A percentile compares a stretch with the other conserved stretches of the same genome.
Evolutionary conservation across 176 grass and related monocot species (phyloP).

Genomic region (Phragmites australis): DNA sequence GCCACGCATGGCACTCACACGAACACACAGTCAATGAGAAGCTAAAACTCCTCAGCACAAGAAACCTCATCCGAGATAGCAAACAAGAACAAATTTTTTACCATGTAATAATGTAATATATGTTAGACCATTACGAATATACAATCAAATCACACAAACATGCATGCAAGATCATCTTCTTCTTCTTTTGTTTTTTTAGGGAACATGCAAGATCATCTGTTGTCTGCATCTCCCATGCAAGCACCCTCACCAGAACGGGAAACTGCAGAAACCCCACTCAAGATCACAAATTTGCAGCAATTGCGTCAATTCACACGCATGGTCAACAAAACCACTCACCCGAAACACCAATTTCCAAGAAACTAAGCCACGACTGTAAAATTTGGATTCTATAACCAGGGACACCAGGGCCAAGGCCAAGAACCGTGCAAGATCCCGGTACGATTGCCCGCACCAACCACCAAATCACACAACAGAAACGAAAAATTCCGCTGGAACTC

Average conservation of each 20-base stretch:
- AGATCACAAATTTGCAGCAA: background rate
- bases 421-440: constrained; percentile 18
- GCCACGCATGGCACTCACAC: background rate
- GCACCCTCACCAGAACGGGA: background rate
- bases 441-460: background rate
- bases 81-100: constrained; percentile 6
- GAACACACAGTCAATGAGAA: background rate
- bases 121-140: background rate
- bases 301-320: background rate
- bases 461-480: constrained; percentile 1
- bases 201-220: background rate
- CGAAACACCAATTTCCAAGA: constrained; percentile 22
- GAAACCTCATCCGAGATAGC: background rate
- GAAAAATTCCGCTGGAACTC: constrained; percentile 22
- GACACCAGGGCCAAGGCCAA: background rate
- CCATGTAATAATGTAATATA: background rate
- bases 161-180: background rate
- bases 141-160: too few relatives aligned
- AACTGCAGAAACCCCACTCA: background rate
- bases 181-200: too few relatives aligned
- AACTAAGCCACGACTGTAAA: background rate
- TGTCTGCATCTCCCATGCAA: background rate
- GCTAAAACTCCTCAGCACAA: background rate
- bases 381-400: background rate
- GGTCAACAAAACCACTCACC: background rate